Evolutionary conservation across 768 basidiomycete genomes (phyloP).

Genomic region (Tylopilus vinaceipallidus): DNA sequence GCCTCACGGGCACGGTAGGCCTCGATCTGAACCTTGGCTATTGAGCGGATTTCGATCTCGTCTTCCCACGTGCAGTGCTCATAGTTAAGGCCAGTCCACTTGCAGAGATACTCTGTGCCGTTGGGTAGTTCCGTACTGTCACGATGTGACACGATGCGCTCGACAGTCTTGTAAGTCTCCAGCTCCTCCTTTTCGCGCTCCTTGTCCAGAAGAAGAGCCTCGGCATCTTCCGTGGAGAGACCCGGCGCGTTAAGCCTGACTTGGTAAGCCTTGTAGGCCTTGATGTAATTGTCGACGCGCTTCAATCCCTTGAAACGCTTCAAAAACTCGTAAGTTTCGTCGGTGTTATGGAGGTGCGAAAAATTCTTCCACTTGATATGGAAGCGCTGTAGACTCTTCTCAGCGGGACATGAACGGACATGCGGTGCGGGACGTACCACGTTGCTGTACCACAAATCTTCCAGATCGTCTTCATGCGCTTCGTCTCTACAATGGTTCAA

Average conservation of each 20-base stretch:
- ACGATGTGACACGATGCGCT: slow-evolving; percentile 82
- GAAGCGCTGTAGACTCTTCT: slow-evolving; percentile 64
- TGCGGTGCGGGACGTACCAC: slow-evolving; percentile 49
- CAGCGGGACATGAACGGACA: not conserved
- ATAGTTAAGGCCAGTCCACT: slow-evolving; percentile 93
- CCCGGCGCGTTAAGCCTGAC: slow-evolving; percentile 60
- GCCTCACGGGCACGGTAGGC: slow-evolving; percentile 75
- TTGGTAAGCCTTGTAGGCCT: slow-evolving; percentile 76
- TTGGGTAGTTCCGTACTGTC: slow-evolving; percentile 48
- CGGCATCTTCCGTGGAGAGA: slow-evolving; percentile 82
- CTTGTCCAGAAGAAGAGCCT: slow-evolving; percentile 84
- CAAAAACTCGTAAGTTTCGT: slow-evolving; percentile 94
- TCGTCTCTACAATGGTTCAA: slow-evolving; percentile 86
- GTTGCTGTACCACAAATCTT: slow-evolving; percentile 86
- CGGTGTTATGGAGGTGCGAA: slow-evolving; percentile 98
- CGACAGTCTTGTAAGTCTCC: slow-evolving; percentile 88
- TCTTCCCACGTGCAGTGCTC: slow-evolving; percentile 96
- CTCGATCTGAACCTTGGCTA: slow-evolving; percentile 75
- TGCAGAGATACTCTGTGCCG: slow-evolving; percentile 88
- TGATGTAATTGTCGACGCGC: slow-evolving; percentile 99
- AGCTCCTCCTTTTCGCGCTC: slow-evolving; percentile 90
- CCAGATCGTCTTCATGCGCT: slow-evolving; percentile 66
- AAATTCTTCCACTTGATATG: slow-evolving; percentile 99
- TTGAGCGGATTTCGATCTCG: slow-evolving; percentile 72
- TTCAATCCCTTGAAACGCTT: slow-evolving; percentile 95